Conservation (phyloP, 306 rosid genomes). For the Acacia melanoxylon region DNA sequence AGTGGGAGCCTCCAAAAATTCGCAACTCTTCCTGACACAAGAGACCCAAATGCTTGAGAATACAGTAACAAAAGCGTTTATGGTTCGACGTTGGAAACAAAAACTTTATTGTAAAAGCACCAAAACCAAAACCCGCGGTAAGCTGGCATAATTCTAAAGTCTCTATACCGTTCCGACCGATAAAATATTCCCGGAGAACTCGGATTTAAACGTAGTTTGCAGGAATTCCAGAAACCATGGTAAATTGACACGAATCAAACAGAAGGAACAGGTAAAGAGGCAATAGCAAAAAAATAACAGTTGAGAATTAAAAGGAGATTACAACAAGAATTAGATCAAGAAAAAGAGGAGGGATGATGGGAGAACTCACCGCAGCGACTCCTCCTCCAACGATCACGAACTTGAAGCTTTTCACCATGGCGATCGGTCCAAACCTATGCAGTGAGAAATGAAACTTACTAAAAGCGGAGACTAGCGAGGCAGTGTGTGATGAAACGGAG, state of each 20-base stretch:
- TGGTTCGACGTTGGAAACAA: background rate
- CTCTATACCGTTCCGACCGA: background rate
- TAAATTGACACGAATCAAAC: background rate
- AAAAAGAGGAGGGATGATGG: background rate
- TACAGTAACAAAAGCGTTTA: no score
- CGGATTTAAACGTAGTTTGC: background rate
- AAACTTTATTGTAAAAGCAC: background rate
- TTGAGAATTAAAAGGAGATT: background rate
- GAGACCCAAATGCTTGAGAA: background rate
- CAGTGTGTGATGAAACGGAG: background rate
- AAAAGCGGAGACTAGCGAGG: background rate
- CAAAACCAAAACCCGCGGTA: background rate
- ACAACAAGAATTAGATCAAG: background rate
- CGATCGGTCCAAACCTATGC: background rate
- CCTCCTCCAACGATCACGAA: constrained; percentile 91
- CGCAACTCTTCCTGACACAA: background rate
- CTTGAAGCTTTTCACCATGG: constrained; percentile 86
- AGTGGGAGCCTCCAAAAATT: background rate
- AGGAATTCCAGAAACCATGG: constrained; percentile 27
- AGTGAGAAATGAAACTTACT: background rate
- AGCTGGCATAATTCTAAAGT: background rate
- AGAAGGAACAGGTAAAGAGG: background rate
- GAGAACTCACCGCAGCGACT: constrained; percentile 81
- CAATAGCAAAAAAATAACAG: background rate
- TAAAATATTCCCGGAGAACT: constrained; percentile 7